phyloP scores from a whole-genome alignment of 768 basidiomycete species.

The Cystobasidium tubakii region DNA sequence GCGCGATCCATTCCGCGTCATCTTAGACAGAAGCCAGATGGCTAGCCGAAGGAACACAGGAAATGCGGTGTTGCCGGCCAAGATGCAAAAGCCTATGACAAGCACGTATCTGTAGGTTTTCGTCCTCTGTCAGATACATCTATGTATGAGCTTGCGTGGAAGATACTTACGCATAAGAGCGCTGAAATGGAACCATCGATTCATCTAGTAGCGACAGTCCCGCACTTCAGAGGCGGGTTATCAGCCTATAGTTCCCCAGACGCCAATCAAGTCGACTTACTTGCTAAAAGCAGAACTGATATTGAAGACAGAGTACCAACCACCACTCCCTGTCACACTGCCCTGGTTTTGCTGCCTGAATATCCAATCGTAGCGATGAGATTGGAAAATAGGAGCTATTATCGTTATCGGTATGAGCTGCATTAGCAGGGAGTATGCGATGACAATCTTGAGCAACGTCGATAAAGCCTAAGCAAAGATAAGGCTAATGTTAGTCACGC shows the following conservation, averaged over 20 bases:
- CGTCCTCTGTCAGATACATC: no score
- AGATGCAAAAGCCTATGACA: slow-evolving; percentile 62
- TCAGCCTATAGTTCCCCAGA: neutral
- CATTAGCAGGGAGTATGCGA: slow-evolving; percentile 61
- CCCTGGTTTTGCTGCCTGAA: slow-evolving; percentile 40
- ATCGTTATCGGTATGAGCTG: slow-evolving; percentile 68
- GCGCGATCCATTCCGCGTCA: slow-evolving; percentile 59
- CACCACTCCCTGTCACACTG: slow-evolving; percentile 57
- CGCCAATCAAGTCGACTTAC: slow-evolving; percentile 25
- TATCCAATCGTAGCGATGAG: slow-evolving; percentile 52
- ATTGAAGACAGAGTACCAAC: slow-evolving; percentile 79
- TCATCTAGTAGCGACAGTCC: slow-evolving; percentile 69
- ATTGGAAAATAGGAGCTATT: slow-evolving; percentile 68
- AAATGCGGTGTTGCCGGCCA: slow-evolving; percentile 89
- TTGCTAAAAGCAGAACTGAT: slow-evolving; percentile 66
- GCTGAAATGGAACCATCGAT: slow-evolving; percentile 87
- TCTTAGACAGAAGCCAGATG: slow-evolving; percentile 69
- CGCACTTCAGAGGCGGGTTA: slow-evolving; percentile 48
- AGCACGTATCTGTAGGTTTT: slow-evolving; percentile 51
- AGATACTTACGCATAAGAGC: slow-evolving; percentile 47
- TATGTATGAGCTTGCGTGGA: neutral
- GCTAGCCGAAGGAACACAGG: slow-evolving; percentile 59
- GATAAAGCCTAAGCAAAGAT: slow-evolving; percentile 40
- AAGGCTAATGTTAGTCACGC: neutral
- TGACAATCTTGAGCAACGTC: slow-evolving; percentile 43